Evolutionary conservation across 1,139 yeast genomes (phyloP).

Genomic region (Diutina sp.): DNA sequence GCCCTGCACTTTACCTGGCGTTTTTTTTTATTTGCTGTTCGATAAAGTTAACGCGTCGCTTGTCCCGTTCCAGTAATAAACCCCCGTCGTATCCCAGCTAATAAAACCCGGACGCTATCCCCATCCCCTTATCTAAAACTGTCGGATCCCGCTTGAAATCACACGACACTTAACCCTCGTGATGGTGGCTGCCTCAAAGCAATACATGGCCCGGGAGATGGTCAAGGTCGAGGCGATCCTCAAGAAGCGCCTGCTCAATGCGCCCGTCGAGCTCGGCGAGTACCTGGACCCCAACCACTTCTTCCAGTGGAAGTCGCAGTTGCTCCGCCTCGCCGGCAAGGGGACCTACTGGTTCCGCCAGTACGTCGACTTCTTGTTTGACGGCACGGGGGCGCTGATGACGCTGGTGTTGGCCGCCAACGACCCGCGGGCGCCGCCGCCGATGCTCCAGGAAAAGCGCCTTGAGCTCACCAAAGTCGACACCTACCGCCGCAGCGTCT

Average conservation of each 20-base stretch:
- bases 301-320: background rate
- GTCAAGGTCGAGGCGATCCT: background rate
- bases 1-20: background rate
- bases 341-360: conserved; percentile 1
- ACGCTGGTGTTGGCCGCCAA: background rate
- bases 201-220: background rate
- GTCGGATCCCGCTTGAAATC: background rate
- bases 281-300: background rate
- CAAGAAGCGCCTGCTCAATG: background rate
- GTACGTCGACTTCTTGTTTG: background rate
- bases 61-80: background rate
- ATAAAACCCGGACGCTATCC: no score
- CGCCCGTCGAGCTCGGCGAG: background rate
- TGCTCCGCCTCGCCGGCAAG: background rate
- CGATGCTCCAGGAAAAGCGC: background rate
- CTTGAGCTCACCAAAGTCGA: background rate
- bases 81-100: background rate
- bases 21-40: no score
- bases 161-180: background rate
- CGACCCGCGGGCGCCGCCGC: background rate
- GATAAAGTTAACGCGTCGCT: background rate
- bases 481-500: background rate
- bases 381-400: background rate
- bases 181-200: background rate
- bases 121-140: no score